Evolutionary conservation across 768 basidiomycete species (phyloP), one percentile per base, ranked within the genome.

Genomic region (Amanita rubescens): DNA sequence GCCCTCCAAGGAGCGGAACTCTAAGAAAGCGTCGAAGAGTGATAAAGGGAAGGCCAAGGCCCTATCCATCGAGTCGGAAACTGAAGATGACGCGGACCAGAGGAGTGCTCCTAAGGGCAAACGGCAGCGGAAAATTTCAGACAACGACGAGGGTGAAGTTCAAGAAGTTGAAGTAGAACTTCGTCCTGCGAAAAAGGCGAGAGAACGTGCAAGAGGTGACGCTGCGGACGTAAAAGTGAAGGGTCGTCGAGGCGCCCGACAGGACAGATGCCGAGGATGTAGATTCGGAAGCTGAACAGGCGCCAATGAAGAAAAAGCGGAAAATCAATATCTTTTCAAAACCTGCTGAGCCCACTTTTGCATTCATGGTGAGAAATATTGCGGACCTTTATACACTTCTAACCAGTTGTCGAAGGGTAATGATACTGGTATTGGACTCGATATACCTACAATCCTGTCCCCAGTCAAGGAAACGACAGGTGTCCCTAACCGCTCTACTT

Each of bases 371-470:
- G 32, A 47, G 48, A 50, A 59, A 49, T 33, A 69, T 27, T 15
- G 33, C 37, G 20, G 14, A 19, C 14, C 10, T 32, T 37, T 33
- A 8, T 41, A 34, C 9, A 11, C 34, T 3, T 35, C 20, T 49
- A 17, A 41, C 14, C n/a, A 22, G 7, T 17, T 49, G 11, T 30
- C 12, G 35, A 35, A 27, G 46, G 25, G 53, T n/a, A 24, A 72
- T 70, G 55, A 69, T 59, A 71, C 60, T 19, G 70, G 69, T 34
- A 67, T 68, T 35, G 77, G 71, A 0, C 61, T 87, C 42, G 74
- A 80, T 50, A 89, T 89, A 60, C 87, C 87, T 10, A 82, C 79
- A 0, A 69, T 71, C 32, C 68, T 89, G 19, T 87, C 85, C 2
- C 87, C 87, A 11, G 74, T 89, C 51, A 85, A 82, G 56, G 75